Evolutionary conservation across 441 rosid species (phyloP).

Genomic region (Bruguiera hainesii): DNA sequence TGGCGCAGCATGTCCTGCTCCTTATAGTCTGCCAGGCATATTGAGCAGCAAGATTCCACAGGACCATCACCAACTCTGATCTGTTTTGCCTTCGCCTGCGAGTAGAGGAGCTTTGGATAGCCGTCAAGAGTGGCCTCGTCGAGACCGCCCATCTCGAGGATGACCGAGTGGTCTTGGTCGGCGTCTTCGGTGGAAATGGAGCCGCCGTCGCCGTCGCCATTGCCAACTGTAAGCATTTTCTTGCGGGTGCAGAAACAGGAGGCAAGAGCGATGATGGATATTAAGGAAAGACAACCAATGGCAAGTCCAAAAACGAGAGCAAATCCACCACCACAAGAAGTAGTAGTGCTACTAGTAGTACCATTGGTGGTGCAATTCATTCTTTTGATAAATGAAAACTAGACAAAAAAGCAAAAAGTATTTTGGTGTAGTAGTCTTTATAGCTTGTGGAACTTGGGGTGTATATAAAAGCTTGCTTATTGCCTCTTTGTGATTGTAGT

Average conservation of each 20-base stretch:
- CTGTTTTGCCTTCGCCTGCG: background rate
- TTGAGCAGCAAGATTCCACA: slow-evolving; percentile 3
- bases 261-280: background rate
- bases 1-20: slow-evolving; percentile 14
- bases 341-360: background rate
- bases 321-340: background rate
- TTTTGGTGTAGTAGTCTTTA: background rate
- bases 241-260: slow-evolving; percentile 4
- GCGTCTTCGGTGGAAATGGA: background rate
- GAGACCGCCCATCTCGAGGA: slow-evolving; percentile 4
- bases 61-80: background rate
- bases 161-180: background rate
- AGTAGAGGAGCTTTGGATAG: slow-evolving; percentile 6
- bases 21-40: slow-evolving; percentile 19
- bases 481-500: too few species aligned
- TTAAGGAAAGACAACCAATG: background rate
- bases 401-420: background rate
- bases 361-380: background rate
- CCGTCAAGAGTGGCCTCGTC: slow-evolving; percentile 13
- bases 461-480: too few species aligned
- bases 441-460: background rate
- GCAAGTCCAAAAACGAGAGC: background rate
- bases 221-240: background rate
- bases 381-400: background rate
- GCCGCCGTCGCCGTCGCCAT: background rate